Percentiles rank a stretch among this genome's conserved stretches.
Conservation (phyloP, 73 alveolate species). For the Paramecium pentaurelia region DNA sequence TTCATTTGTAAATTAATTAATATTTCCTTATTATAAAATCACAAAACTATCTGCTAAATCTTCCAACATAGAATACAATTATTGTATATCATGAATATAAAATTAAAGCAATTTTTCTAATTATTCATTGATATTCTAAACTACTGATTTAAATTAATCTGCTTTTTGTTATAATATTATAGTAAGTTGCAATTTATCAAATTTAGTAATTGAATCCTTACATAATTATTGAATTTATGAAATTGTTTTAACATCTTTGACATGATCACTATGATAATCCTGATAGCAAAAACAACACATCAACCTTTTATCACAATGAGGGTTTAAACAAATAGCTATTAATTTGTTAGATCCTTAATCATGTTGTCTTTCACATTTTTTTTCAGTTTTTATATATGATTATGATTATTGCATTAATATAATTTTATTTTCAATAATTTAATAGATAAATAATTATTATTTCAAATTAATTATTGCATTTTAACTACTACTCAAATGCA, state of each 20-base stretch:
- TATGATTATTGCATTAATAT: not conserved
- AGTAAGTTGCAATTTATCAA: not conserved
- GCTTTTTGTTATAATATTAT: not conserved
- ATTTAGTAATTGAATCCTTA: not conserved
- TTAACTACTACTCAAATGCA: not conserved
- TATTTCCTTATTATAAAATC: not conserved
- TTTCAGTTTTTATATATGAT: not conserved
- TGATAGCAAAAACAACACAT: conserved; percentile 12
- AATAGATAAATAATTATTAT: not conserved
- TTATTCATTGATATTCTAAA: not conserved
- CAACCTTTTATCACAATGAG: not conserved
- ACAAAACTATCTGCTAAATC: not conserved
- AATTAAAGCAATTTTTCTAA: not conserved
- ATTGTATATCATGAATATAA: not conserved
- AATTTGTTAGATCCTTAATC: not conserved
- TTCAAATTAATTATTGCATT: not conserved
- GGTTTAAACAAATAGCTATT: not conserved
- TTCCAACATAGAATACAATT: not conserved
- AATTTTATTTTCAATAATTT: not conserved
- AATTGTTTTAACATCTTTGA: not conserved
- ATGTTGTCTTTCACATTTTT: not conserved
- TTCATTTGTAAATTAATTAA: not conserved
- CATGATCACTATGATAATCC: conserved; percentile 14
- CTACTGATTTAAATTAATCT: not conserved
- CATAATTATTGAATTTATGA: not conserved